These are phyloP conservation scores for Aspergillus unguis DNA, from an alignment of 2,329 filamentous ascomycete species.

Conservation along the genomic window DNA sequence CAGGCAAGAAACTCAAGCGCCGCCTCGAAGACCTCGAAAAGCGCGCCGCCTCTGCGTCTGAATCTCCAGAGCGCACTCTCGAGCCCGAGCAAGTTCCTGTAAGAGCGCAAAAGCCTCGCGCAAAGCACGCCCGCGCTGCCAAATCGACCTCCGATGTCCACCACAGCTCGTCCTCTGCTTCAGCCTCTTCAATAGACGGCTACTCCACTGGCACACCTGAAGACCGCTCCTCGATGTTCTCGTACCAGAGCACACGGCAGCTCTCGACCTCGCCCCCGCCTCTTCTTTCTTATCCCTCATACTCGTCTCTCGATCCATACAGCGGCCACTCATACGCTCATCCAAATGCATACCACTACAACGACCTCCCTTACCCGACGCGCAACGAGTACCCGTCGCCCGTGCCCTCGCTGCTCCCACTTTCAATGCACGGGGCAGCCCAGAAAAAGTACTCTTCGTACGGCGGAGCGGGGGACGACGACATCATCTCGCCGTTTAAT, in stretches of 20 bases:
- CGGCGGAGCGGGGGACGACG: slow-evolving; percentile 44
- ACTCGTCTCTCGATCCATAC: slow-evolving; percentile 45
- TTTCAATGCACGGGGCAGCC: slow-evolving; percentile 38
- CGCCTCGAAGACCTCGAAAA: slow-evolving; percentile 63
- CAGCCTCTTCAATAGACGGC: slow-evolving; percentile 32
- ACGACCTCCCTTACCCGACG: slow-evolving; percentile 29
- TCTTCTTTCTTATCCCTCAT: slow-evolving; percentile 53
- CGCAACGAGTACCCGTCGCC: slow-evolving; percentile 39
- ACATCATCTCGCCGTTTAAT: slow-evolving; percentile 57
- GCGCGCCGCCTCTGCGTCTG: slow-evolving; percentile 59
- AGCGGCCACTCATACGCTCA: slow-evolving; percentile 33
- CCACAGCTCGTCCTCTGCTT: slow-evolving; percentile 11
- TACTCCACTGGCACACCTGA: slow-evolving; percentile 34
- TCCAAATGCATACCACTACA: slow-evolving; percentile 37
- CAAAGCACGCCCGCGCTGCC: slow-evolving; percentile 23
- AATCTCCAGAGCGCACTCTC: slow-evolving; percentile 58
- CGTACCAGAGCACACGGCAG: slow-evolving; percentile 57
- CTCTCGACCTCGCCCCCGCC: slow-evolving; percentile 58
- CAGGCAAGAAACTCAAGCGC: slow-evolving; percentile 66
- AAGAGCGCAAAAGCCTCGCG: slow-evolving; percentile 27
- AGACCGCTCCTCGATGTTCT: slow-evolving; percentile 53
- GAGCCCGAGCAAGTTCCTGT: slow-evolving; percentile 47
- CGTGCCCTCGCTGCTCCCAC: slow-evolving; percentile 45
- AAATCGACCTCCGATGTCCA: slow-evolving; percentile 28
- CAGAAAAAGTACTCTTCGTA: slow-evolving; percentile 53